phyloP scores from a whole-genome alignment of 345 rosid species.

The Camelina hispida region DNA sequence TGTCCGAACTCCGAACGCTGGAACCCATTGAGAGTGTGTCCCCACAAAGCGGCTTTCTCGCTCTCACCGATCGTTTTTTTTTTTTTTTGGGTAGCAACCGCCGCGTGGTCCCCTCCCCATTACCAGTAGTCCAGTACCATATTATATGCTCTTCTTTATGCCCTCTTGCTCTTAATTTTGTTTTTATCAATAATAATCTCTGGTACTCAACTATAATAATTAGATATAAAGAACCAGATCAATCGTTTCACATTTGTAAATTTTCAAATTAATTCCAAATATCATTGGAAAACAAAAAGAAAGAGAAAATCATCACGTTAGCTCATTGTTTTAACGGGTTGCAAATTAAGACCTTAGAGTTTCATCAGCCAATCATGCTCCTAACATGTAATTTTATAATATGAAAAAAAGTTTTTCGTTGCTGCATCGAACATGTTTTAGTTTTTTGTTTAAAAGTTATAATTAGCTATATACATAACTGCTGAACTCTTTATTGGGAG shows the following conservation, averaged over 20 bases:
- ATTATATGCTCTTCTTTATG: neutral
- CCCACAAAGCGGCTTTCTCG: constrained; percentile 38
- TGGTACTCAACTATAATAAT: neutral
- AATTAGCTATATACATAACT: neutral
- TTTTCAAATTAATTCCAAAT: neutral
- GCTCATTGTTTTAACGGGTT: constrained; percentile 14
- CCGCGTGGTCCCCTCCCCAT: constrained; percentile 46
- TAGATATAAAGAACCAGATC: neutral
- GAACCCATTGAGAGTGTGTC: constrained; percentile 42
- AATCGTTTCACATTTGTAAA: constrained; percentile 1
- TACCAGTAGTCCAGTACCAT: neutral
- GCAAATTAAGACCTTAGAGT: constrained; percentile 4
- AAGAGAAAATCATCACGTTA: constrained; percentile 1
- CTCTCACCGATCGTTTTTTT: constrained; percentile 38
- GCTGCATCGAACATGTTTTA: constrained; percentile 20
- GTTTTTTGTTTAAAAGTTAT: no score
- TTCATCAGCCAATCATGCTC: constrained; percentile 34
- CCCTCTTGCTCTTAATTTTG: constrained; percentile 23
- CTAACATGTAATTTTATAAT: constrained; percentile 17
- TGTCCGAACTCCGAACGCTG: constrained; percentile 35
- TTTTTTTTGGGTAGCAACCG: constrained; percentile 31
- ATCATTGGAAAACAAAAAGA: neutral
- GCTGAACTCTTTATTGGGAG: neutral
- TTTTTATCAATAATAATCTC: neutral
- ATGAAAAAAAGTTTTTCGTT: constrained; percentile 9